Conservation (phyloP, 192 early-diverging fungal genomes). For the Geosiphon pyriformis region DNA sequence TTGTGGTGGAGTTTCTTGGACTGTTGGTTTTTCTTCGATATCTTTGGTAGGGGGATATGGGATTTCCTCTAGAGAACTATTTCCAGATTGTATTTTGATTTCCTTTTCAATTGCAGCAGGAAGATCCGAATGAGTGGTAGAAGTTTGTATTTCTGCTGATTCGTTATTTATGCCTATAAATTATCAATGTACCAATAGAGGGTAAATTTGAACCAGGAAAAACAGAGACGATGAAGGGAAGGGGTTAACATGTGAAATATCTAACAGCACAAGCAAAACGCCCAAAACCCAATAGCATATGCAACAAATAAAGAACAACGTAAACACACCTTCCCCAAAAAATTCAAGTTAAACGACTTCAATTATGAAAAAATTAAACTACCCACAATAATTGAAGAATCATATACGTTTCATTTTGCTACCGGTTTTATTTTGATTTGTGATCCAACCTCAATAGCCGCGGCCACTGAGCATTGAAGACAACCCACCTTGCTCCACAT, state of each 20-base stretch:
- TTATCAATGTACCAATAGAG: background rate
- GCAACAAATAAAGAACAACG: background rate
- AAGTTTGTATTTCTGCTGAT: conserved; percentile 22
- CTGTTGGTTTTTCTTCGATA: background rate
- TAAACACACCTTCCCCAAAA: conserved; percentile 20
- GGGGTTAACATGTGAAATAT: background rate
- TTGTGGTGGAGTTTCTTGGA: conserved; percentile 19
- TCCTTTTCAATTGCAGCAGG: conserved; percentile 13
- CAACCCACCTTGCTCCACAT: conserved; percentile 27
- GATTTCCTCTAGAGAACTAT: conserved; percentile 3
- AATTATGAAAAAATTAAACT: conserved; percentile 6
- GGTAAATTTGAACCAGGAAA: background rate
- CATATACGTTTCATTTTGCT: background rate
- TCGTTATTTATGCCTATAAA: conserved; percentile 23
- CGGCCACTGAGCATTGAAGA: conserved; percentile 28
- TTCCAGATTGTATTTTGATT: conserved; percentile 8
- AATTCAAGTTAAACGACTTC: conserved; percentile 12
- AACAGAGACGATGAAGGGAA: background rate
- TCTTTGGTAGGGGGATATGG: background rate
- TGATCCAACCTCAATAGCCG: conserved; percentile 22
- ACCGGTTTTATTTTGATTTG: background rate
- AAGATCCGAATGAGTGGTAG: conserved; percentile 21
- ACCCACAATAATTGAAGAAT: background rate
- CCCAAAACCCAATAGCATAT: background rate
- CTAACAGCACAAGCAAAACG: background rate